phyloP scores from a whole-genome alignment of 164 flowering plant genomes.

The Platanus orientalis region DNA sequence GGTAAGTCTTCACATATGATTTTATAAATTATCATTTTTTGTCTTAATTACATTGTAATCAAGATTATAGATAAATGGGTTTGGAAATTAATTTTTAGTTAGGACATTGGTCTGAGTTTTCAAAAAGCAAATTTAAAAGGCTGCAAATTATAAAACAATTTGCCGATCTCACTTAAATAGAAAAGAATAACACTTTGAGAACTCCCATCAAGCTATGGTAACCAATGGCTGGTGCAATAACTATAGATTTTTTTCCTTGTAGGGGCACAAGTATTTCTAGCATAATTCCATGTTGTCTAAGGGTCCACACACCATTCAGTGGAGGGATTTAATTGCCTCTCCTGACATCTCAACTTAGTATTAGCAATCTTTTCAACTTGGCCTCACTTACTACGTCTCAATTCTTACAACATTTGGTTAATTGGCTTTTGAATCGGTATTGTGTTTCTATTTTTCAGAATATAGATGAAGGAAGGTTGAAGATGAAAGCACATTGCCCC shows the following conservation, averaged over 20 bases:
- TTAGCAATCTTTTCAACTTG: too few relatives aligned
- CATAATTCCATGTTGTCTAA: background rate
- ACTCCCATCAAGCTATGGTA: too few relatives aligned
- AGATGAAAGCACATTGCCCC: conserved; percentile 89
- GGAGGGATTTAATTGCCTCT: background rate
- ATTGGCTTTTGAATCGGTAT: background rate
- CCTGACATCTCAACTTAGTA: too few relatives aligned
- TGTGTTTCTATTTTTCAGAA: conserved; percentile 39
- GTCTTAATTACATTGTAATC: background rate
- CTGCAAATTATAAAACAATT: too few relatives aligned
- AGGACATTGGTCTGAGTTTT: background rate
- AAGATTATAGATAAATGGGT: background rate
- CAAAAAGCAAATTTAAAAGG: too few relatives aligned
- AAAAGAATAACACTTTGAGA: too few relatives aligned
- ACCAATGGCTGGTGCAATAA: too few relatives aligned
- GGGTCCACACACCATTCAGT: background rate
- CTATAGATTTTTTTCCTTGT: too few relatives aligned
- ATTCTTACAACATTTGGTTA: too few relatives aligned
- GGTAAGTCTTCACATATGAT: conserved; percentile 33
- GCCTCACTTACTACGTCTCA: too few relatives aligned
- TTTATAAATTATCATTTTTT: background rate
- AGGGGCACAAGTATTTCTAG: background rate
- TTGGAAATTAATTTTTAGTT: background rate
- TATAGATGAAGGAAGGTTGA: conserved; percentile 89
- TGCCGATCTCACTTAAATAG: too few relatives aligned